Base-by-base conservation (phyloP, 257 asterid species). In the Nicotiana obtusifolia region DNA sequence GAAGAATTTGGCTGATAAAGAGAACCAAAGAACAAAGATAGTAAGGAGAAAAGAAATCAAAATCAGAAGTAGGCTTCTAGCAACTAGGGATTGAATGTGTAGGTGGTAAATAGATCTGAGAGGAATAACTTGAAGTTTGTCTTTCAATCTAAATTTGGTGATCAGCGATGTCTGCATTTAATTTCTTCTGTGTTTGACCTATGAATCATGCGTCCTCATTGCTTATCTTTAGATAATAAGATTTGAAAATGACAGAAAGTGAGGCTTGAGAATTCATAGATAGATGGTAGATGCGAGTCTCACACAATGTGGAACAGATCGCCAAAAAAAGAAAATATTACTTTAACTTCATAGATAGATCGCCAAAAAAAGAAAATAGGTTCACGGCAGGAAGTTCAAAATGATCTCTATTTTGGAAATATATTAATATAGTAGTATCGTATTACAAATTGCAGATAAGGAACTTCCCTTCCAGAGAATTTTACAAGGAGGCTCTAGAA, bases 391-490 rank as follows among this genome's bases (percentile, higher is more conserved):
- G 78, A 69, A 41, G 57, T 41, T 20, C 59, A 20, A 69, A 37
- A 22, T 44, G 49, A 5, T 44, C 20, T 71, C 22, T 71, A 26
- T 71, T 47, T 71, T 44, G 20, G 60, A 31, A 15, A 71, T 44
- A 71, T 3, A 44, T 49, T 75, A 26, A 75, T 73, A 9, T 47
- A 49, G 54, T 52, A 30, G 16, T 66, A 30, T 79, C 84, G 17
- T 44, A 78, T 85, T 85, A 81, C 61, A 60, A 31, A 9, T 56
- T 86, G 84, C 91, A 95, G 98, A 96, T 96, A 81, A 91, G 99
- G 88, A 92, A 90, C 89, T 96, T 96, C 77, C 99, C 99, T 82
- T 96, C 99, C 7, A 93, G 82, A 91, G 99, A 96, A 88, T 96
- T 96, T 88, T 96, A 96, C 85, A 49, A 90, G 28, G 94, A 88